Percentiles rank a stretch among this genome's conserved stretches.
Conservation (phyloP, 352 stramenopile species). For the Saprolegnia parasitica region DNA sequence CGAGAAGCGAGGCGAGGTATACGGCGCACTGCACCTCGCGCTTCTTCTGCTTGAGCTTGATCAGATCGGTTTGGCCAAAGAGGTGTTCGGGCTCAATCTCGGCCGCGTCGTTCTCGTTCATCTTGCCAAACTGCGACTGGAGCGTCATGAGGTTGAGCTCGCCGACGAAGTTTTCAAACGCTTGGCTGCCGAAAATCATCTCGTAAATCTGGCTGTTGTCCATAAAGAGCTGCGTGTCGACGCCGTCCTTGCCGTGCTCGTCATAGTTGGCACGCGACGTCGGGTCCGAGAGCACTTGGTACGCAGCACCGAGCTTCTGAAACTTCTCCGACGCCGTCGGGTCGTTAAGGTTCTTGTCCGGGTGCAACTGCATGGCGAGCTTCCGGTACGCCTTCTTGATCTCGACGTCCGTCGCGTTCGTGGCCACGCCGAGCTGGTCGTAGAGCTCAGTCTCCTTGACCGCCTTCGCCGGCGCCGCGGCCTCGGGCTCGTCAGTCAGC, state of each 20-base stretch:
- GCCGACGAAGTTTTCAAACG: constrained; percentile 69
- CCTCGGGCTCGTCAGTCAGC: constrained; percentile 30
- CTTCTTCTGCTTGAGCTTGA: constrained; percentile 33
- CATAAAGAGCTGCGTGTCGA: constrained; percentile 35
- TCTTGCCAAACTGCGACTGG: constrained; percentile 44
- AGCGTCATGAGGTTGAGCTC: constrained; percentile 52
- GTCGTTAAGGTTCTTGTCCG: constrained; percentile 61
- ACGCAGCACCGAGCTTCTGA: constrained; percentile 67
- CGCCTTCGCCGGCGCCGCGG: constrained; percentile 34
- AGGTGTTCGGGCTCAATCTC: constrained; percentile 42
- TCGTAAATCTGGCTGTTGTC: constrained; percentile 54
- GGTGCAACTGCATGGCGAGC: constrained; percentile 62
- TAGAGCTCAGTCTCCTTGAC: constrained; percentile 70
- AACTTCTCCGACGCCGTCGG: constrained; percentile 60
- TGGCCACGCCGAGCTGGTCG: constrained; percentile 59
- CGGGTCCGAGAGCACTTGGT: constrained; percentile 58
- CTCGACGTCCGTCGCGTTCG: constrained; percentile 43
- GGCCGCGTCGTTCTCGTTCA: constrained; percentile 37
- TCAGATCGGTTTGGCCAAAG: constrained; percentile 28
- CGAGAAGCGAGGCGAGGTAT: constrained; percentile 32
- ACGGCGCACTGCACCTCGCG: constrained; percentile 35
- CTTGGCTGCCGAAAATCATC: constrained; percentile 79
- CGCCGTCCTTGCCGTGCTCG: constrained; percentile 35
- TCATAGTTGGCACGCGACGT: constrained; percentile 39
- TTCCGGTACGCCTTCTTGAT: constrained; percentile 80